Conservation (phyloP, 352 stramenopile genomes). For the Pythium coloratum region DNA sequence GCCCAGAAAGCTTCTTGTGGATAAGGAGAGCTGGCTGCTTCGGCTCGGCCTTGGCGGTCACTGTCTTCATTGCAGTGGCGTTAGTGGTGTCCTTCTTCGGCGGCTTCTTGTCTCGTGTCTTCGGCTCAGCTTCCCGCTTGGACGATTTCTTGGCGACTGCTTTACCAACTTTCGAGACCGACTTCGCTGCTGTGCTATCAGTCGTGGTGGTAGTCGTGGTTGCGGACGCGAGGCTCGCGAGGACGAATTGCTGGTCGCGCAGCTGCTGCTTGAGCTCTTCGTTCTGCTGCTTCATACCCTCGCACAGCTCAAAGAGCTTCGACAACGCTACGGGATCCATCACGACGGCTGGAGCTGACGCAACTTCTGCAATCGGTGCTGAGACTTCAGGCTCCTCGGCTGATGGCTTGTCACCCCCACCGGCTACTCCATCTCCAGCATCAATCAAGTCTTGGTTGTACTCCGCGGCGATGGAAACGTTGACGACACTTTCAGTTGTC, state of each 20-base stretch:
- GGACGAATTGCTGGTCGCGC: conserved; percentile 42
- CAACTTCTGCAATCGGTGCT: not conserved
- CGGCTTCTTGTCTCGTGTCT: not conserved
- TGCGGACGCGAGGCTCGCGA: conserved; percentile 32
- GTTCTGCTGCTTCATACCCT: conserved; percentile 59
- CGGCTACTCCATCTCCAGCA: not conserved
- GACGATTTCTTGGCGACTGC: not conserved
- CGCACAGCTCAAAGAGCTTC: conserved; percentile 55
- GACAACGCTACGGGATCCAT: conserved; percentile 34
- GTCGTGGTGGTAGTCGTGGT: not conserved
- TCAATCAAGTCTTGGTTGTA: not conserved
- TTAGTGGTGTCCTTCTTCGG: not conserved
- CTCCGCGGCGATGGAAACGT: not conserved
- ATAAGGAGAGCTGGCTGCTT: not conserved
- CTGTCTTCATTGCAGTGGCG: not conserved
- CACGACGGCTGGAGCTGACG: not conserved
- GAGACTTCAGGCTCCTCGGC: not conserved
- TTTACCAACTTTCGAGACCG: not conserved
- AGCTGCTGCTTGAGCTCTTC: conserved; percentile 58
- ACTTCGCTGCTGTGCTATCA: not conserved
- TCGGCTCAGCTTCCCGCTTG: not conserved
- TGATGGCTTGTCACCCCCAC: not conserved
- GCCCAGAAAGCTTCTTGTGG: not conserved
- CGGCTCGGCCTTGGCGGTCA: not conserved
- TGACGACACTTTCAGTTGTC: not conserved